Evolutionary conservation across 306 rosid species (phyloP).

Genomic region (Leucaena leucocephala): DNA sequence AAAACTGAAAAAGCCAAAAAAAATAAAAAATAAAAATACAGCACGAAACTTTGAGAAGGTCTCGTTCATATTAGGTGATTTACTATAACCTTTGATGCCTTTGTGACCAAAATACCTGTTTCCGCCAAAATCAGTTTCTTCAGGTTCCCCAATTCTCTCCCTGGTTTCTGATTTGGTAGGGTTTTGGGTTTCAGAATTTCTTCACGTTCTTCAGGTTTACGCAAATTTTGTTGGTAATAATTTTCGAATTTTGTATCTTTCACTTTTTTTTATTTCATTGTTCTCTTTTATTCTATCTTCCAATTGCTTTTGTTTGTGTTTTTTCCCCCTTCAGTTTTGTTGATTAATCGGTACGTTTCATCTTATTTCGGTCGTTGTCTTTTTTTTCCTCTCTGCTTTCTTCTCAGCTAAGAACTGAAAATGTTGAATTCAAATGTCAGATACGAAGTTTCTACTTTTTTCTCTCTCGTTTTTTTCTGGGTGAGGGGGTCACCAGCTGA

Average conservation of each 20-base stretch:
- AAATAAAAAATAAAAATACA: not conserved
- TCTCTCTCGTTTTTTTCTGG: not conserved
- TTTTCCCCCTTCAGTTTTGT: not conserved
- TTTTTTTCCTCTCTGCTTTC: not conserved
- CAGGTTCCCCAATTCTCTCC: conserved; percentile 42
- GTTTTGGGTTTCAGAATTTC: conserved; percentile 46
- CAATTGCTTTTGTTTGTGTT: not conserved
- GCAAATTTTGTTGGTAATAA: not conserved
- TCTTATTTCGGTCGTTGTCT: not conserved
- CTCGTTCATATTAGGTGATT: not conserved
- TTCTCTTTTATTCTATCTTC: not conserved
- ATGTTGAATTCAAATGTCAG: not conserved
- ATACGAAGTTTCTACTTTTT: not conserved
- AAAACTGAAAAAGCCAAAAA: conserved; percentile 4
- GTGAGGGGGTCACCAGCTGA: not conserved
- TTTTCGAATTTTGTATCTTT: conserved; percentile 4
- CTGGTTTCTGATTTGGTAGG: conserved; percentile 41
- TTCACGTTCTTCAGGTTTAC: conserved; percentile 37
- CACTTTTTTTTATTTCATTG: conserved; percentile 10
- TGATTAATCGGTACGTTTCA: conserved; percentile 2
- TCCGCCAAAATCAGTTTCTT: conserved; percentile 41
- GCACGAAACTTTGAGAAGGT: not conserved
- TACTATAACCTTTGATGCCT: conserved; percentile 33
- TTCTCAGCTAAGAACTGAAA: conserved; percentile 2
- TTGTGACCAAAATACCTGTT: conserved; percentile 22